phyloP scores from a whole-genome alignment of 1,284 basidiomycete species.

The Polyporus tsugae region DNA sequence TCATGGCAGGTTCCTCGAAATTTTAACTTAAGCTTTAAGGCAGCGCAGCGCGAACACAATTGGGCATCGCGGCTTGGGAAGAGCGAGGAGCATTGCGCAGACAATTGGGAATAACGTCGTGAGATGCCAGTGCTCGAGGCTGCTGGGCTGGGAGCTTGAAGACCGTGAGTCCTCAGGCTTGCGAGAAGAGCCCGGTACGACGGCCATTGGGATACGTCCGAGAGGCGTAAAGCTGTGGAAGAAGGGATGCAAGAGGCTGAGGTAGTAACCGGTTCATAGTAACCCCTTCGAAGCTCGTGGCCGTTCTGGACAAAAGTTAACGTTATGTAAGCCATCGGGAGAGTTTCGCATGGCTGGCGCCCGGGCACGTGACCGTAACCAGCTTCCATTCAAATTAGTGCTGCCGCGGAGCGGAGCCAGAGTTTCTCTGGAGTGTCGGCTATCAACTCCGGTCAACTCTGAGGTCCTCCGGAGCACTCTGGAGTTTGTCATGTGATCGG shows the following conservation, averaged over 20 bases:
- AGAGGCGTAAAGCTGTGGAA: background rate
- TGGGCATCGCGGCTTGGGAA: slow-evolving; percentile 1
- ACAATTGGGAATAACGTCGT: slow-evolving; percentile 1
- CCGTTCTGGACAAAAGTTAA: no score
- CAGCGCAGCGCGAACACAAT: background rate
- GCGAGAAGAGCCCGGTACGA: background rate
- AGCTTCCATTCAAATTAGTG: no score
- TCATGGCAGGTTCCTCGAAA: background rate
- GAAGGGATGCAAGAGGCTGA: background rate
- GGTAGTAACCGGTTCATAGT: background rate
- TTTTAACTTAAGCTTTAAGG: background rate
- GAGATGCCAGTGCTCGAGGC: background rate
- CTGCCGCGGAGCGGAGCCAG: no score
- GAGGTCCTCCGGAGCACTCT: no score
- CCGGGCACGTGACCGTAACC: background rate
- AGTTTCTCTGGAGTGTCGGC: no score
- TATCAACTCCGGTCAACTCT: no score
- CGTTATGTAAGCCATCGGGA: no score
- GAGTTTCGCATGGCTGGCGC: no score
- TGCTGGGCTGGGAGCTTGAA: background rate
- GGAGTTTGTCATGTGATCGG: no score
- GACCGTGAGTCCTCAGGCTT: background rate
- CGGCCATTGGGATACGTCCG: background rate
- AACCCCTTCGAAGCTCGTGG: background rate
- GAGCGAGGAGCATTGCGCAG: background rate